Evolutionary conservation across 768 basidiomycete species (phyloP).

Genomic region (Stropharia rugosoannulata): DNA sequence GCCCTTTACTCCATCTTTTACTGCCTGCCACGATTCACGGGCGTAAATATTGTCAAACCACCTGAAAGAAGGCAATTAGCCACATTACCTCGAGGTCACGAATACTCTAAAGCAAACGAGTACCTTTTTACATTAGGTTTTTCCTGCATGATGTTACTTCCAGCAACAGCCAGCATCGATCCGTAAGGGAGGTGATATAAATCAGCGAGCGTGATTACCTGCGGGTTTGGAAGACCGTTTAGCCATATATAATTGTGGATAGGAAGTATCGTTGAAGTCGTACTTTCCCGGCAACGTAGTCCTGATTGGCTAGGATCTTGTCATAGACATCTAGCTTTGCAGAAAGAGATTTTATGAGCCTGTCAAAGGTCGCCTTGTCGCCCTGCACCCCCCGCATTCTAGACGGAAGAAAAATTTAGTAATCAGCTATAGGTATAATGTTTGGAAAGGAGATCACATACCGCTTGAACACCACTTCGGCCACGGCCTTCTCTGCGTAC

Average conservation of each 20-base stretch:
- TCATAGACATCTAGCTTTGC: slow-evolving; percentile 52
- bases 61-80: background rate
- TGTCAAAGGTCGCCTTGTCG: slow-evolving; percentile 26
- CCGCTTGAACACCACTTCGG: slow-evolving; percentile 53
- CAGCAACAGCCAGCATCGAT: slow-evolving; percentile 22
- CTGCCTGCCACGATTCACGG: background rate
- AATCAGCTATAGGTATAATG: background rate
- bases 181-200: slow-evolving; percentile 47
- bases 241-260: background rate
- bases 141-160: slow-evolving; percentile 27
- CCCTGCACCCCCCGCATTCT: slow-evolving; percentile 14
- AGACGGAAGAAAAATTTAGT: background rate
- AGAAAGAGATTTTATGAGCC: slow-evolving; percentile 27
- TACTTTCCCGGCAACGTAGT: slow-evolving; percentile 57
- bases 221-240: background rate
- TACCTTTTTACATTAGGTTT: slow-evolving; percentile 49
- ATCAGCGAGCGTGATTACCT: slow-evolving; percentile 47
- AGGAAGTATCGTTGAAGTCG: slow-evolving; percentile 10
- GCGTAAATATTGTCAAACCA: background rate
- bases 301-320: slow-evolving; percentile 48
- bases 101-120: background rate
- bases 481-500: slow-evolving; percentile 29
- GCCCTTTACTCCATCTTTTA: background rate
- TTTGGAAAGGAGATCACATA: slow-evolving; percentile 18
- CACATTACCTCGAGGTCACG: background rate